Evolutionary conservation across 495 filamentous ascomycete genomes (phyloP).

Genomic region (Thermothielavioides terrestris): DNA sequence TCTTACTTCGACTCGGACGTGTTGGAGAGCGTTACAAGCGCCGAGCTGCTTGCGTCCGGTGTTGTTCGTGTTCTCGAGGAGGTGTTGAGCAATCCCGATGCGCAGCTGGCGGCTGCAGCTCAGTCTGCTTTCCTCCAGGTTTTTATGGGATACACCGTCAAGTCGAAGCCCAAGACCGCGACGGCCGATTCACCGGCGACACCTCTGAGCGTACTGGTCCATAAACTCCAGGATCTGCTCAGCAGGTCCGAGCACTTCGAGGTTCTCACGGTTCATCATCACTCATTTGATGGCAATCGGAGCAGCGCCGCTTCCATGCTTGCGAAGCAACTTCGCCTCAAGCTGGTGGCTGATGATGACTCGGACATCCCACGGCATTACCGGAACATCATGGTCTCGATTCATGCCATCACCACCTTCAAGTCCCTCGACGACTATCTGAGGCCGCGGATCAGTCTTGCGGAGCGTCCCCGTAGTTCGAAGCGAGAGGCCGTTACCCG

Average conservation of each 20-base stretch:
- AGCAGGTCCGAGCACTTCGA: conserved; percentile 98
- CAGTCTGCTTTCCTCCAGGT: conserved; percentile 81
- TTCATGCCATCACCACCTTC: conserved; percentile 97
- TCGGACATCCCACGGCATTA: conserved; percentile 79
- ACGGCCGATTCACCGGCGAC: conserved; percentile 59
- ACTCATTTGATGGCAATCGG: conserved; percentile 81
- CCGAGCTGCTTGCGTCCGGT: conserved; percentile 82
- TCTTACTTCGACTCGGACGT: conserved; percentile 82
- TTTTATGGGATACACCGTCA: conserved; percentile 74
- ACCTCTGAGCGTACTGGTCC: conserved; percentile 82
- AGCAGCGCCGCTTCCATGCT: conserved; percentile 94
- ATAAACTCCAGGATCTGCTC: conserved; percentile 90
- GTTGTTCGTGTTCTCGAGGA: conserved; percentile 76
- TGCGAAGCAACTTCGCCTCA: conserved; percentile 87
- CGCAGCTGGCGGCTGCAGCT: conserved; percentile 48
- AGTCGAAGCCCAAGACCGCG: conserved; percentile 53
- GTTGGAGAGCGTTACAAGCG: conserved; percentile 92
- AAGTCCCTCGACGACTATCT: conserved; percentile 96
- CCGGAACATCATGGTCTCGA: conserved; percentile 92
- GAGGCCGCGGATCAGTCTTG: conserved; percentile 74
- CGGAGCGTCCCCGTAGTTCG: conserved; percentile 59
- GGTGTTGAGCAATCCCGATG: conserved; percentile 64
- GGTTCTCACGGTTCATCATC: conserved; percentile 89
- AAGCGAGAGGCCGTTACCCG: conserved; percentile 60
- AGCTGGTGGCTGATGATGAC: conserved; percentile 81